Evolutionary conservation across 306 rosid genomes (phyloP), one percentile per base, ranked within the genome.

Genomic region (Delonix regia): DNA sequence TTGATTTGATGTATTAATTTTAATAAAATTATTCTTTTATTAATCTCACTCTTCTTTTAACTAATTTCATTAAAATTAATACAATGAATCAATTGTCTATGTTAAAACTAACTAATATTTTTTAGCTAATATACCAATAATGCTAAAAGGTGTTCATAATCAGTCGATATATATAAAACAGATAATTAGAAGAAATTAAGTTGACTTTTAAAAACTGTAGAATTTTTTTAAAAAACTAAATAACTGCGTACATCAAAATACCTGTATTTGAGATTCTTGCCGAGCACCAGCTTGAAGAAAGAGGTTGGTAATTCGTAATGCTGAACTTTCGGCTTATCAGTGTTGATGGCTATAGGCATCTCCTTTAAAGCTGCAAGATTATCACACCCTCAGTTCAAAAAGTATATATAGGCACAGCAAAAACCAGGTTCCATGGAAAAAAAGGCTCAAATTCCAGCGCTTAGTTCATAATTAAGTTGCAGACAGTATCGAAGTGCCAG

Each of bases 251-350:
- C 62, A 45, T 14, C 4, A 70, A 76, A 82, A 0, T 69, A 92
- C 98, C 99, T 95, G 79, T 92, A 95, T 70, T 95, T 95, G 81
- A 95, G 90, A 81, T 92, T 83, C 6, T 78, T 77, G 16, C 99
- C 99, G 0, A 92, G 96, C n/a, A 92, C 98, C 8, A 92, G 78
- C 89, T 81, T 88, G 89, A 95, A 95, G 86, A 95, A 95, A 78
- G 98, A 91, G 49, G 98, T 91, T 1, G 99, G 99, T 0, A 95
- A 76, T 80, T 95, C 97, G 73, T 92, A 95, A 66, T 91, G 98
- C 42, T 92, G 99, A 75, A 85, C 79, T 82, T 92, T 95, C 0
- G 98, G 85, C 69, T 85, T 76, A 34, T 92, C 94, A 19, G 99
- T 91, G 83, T 68, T 74, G 71, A 92, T 85, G 14, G 99, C 99